A percentile compares a stretch with the other conserved stretches of the same genome.
Conservation (phyloP, 192 early-diverging fungal genomes). For the Rhizoclosmatium globosum region DNA sequence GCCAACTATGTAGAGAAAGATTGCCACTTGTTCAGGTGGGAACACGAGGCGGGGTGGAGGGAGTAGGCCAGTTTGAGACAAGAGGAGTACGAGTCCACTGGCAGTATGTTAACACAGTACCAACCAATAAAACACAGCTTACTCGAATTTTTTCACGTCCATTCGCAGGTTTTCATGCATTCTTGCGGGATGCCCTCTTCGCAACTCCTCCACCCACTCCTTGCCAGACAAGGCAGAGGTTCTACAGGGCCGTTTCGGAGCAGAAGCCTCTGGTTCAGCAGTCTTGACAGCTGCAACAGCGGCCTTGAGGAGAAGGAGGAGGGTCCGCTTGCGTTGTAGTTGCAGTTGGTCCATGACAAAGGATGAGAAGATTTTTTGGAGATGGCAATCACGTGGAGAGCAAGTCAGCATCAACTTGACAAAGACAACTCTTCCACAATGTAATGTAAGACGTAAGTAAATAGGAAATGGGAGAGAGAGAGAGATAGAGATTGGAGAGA, state of each 20-base stretch:
- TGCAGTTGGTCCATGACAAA: not conserved
- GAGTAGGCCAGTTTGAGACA: not conserved
- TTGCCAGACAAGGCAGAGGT: not conserved
- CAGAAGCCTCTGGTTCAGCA: not conserved
- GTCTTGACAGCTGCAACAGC: not conserved
- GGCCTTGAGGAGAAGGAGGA: not conserved
- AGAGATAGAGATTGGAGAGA: no score
- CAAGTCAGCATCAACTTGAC: not conserved
- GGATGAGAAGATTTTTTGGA: not conserved
- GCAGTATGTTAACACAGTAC: not conserved
- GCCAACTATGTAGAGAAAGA: not conserved
- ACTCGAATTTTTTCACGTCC: not conserved
- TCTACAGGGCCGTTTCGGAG: not conserved
- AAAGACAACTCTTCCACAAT: not conserved
- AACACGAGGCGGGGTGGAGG: not conserved
- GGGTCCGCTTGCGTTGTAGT: not conserved
- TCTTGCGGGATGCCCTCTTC: not conserved
- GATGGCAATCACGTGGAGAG: not conserved
- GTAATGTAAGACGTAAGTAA: no score
- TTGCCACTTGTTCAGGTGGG: not conserved
- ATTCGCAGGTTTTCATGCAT: no score
- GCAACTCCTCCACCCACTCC: not conserved
- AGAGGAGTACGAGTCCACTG: not conserved
- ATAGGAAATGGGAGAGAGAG: no score
- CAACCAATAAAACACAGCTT: not conserved